These are phyloP conservation scores for Angomonas deanei DNA, from an alignment of 208 protist species.

Conservation along the genomic window DNA sequence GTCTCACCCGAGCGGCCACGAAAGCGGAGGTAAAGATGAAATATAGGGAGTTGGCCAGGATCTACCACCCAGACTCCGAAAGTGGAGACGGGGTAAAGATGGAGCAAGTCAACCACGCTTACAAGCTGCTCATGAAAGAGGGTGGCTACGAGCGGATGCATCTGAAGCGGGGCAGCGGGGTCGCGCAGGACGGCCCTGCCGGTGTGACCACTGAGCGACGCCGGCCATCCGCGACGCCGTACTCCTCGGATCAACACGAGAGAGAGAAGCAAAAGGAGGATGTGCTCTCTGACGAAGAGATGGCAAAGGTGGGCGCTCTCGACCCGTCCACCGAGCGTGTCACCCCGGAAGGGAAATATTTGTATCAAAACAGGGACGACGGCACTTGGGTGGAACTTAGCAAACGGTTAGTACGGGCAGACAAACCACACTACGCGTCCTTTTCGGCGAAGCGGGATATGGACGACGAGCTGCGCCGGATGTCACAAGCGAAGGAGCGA, in stretches of 20 bases:
- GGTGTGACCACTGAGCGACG: conserved; percentile 25
- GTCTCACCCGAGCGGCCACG: conserved; percentile 50
- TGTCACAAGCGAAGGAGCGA: conserved; percentile 43
- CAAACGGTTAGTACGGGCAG: conserved; percentile 39
- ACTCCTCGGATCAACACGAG: conserved; percentile 27
- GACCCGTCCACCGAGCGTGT: conserved; percentile 66
- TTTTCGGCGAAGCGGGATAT: conserved; percentile 57
- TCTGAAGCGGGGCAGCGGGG: conserved; percentile 6
- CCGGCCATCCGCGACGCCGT: conserved; percentile 18
- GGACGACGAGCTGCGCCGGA: conserved; percentile 54
- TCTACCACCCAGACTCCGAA: conserved; percentile 75
- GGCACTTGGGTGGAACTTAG: conserved; percentile 73
- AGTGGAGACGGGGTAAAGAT: conserved; percentile 63
- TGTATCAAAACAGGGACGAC: conserved; percentile 78
- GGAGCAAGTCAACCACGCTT: conserved; percentile 83
- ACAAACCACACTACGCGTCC: conserved; percentile 65
- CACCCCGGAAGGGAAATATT: conserved; percentile 54
- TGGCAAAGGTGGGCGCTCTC: conserved; percentile 57
- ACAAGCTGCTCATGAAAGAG: conserved; percentile 80
- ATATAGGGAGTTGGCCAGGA: conserved; percentile 76
- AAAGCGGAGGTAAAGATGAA: conserved; percentile 80
- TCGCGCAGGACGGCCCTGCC: not conserved
- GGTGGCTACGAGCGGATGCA: conserved; percentile 73
- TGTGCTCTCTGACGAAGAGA: conserved; percentile 49
- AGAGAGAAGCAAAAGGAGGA: not conserved